phyloP scores from a whole-genome alignment of 78 protist genomes.

The Isochrysis galbana region DNA sequence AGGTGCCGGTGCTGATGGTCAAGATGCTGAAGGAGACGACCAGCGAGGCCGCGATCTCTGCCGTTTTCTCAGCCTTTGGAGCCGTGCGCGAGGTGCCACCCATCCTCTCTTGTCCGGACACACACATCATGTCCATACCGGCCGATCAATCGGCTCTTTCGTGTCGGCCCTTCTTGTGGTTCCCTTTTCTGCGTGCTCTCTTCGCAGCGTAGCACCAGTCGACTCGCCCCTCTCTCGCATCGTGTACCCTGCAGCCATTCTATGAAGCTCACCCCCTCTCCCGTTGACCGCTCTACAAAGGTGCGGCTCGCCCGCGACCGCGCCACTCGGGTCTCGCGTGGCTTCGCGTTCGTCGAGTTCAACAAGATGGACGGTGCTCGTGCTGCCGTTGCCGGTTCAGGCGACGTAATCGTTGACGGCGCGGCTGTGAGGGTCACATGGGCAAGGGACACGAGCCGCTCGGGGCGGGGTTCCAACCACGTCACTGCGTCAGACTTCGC shows the following conservation, averaged over 20 bases:
- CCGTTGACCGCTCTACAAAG: neutral
- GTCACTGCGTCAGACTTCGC: too few relatives aligned
- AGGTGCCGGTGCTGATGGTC: neutral
- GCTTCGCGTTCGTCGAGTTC: neutral
- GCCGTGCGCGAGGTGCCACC: neutral
- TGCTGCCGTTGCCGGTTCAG: neutral
- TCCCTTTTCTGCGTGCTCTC: too few relatives aligned
- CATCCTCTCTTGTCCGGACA: neutral
- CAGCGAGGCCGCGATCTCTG: neutral
- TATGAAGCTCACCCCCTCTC: too few relatives aligned
- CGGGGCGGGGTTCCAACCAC: too few relatives aligned
- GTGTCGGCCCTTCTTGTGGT: too few relatives aligned
- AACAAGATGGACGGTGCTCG: neutral
- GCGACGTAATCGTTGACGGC: neutral
- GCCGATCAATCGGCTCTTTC: too few relatives aligned
- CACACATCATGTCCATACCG: too few relatives aligned
- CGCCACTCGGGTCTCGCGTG: neutral
- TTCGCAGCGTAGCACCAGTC: too few relatives aligned
- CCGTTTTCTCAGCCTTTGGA: neutral
- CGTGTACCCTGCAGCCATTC: too few relatives aligned
- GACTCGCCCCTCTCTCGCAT: neutral
- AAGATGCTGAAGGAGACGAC: neutral
- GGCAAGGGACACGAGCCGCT: neutral
- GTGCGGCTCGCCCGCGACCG: neutral
- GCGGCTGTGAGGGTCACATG: neutral